Percentiles rank a stretch among this genome's conserved stretches.
These are phyloP conservation scores for Puccinia polysora DNA, from an alignment of 1,284 basidiomycete species.

Conservation along the genomic window DNA sequence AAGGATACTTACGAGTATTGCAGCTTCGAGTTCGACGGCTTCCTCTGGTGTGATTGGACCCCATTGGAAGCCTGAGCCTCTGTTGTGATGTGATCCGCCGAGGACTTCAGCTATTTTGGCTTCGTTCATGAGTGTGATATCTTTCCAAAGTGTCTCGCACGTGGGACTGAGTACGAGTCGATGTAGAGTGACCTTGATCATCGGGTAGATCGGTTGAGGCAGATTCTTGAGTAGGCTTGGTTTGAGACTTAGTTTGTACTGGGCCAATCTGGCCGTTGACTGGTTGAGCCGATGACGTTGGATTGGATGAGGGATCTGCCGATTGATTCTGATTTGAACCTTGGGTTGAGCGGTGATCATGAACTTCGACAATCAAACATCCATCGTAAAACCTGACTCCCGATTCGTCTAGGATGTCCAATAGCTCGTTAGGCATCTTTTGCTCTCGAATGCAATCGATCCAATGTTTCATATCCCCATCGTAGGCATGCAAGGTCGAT, in stretches of 20 bases:
- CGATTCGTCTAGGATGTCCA: constrained; percentile 36
- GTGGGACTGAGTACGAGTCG: constrained; percentile 40
- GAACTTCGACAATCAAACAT: constrained; percentile 43
- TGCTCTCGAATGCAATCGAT: constrained; percentile 38
- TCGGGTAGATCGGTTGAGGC: constrained; percentile 21
- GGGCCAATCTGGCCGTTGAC: background rate
- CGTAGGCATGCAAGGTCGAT: constrained; percentile 29
- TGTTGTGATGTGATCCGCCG: too few relatives aligned
- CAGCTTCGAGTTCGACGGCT: constrained; percentile 35
- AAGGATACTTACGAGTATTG: constrained; percentile 32
- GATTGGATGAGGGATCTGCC: background rate
- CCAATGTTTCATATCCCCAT: constrained; percentile 43
- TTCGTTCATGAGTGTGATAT: constrained; percentile 40
- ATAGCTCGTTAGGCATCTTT: constrained; percentile 42
- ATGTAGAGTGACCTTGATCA: constrained; percentile 34
- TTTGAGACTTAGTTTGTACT: constrained; percentile 1
- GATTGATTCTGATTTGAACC: constrained; percentile 8
- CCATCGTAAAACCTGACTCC: constrained; percentile 41
- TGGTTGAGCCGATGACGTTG: background rate
- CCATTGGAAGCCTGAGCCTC: constrained; percentile 35
- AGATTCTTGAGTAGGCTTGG: background rate
- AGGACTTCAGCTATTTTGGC: constrained; percentile 23
- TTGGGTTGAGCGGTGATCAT: constrained; percentile 39
- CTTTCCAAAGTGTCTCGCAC: constrained; percentile 41
- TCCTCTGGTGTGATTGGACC: constrained; percentile 38